A percentile compares a stretch with the other conserved stretches of the same genome.
These are phyloP conservation scores for Pyropia yezoensis DNA, from an alignment of 23 red algal genomes.

Conservation along the genomic window DNA sequence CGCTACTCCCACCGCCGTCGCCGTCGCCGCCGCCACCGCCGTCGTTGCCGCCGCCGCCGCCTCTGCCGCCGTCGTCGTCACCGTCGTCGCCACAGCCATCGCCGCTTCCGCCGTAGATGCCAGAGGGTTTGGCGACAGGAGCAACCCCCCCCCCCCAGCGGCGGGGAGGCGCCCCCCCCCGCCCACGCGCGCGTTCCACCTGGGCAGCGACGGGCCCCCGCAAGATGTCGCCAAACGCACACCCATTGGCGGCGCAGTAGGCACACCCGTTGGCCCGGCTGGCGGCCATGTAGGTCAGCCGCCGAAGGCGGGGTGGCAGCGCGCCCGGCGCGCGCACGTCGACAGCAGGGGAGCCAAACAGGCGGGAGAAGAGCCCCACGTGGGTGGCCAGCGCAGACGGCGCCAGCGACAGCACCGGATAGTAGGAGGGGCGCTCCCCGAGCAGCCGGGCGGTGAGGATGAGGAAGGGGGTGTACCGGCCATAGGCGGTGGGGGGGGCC, in stretches of 20 bases:
- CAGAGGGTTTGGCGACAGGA: too few relatives aligned
- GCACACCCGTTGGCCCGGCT: slow-evolving; percentile 22
- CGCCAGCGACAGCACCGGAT: slow-evolving; percentile 17
- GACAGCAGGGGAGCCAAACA: not conserved
- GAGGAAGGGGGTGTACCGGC: slow-evolving; percentile 1
- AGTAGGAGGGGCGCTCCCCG: slow-evolving; percentile 17
- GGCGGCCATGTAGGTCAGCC: slow-evolving; percentile 13
- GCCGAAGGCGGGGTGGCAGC: slow-evolving; percentile 7
- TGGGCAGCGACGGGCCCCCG: slow-evolving; percentile 11
- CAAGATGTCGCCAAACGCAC: slow-evolving; percentile 17
- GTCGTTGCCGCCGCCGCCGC: too few relatives aligned
- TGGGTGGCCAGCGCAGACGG: slow-evolving; percentile 16
- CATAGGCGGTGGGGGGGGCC: too few relatives aligned
- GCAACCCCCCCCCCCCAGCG: too few relatives aligned
- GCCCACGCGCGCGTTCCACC: not conserved
- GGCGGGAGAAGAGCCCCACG: slow-evolving; percentile 10
- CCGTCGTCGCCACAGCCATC: too few relatives aligned
- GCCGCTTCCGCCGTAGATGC: too few relatives aligned
- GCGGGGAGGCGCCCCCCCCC: too few relatives aligned
- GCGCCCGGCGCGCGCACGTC: slow-evolving; percentile 12
- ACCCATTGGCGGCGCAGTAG: slow-evolving; percentile 27
- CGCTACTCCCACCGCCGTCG: too few relatives aligned
- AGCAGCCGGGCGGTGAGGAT: slow-evolving; percentile 13
- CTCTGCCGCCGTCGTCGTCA: too few relatives aligned
- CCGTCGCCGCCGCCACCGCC: too few relatives aligned